Percentiles rank a stretch among this genome's conserved stretches.
phyloP scores from a whole-genome alignment of 2,329 filamentous ascomycete species.

The Diaporthe citri region DNA sequence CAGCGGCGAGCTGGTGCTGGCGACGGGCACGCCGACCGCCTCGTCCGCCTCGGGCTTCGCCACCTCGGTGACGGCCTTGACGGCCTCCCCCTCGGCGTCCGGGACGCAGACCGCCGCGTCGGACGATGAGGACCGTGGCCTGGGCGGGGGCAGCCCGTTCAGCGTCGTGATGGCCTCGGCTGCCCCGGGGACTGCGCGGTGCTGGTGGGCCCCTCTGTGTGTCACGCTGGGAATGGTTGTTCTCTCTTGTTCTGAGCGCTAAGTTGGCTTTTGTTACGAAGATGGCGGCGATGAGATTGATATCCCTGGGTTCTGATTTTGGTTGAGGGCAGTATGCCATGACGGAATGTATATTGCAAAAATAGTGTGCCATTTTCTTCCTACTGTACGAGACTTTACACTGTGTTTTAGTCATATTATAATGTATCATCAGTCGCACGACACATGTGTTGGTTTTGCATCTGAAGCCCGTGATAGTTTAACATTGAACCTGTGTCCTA shows the following conservation, averaged over 20 bases:
- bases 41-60: slow-evolving; percentile 10
- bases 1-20: slow-evolving; percentile 34
- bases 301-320: neutral
- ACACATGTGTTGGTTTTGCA: neutral
- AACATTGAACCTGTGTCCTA: neutral
- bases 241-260: slow-evolving; percentile 11
- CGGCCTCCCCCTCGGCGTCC: neutral
- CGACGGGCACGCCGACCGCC: slow-evolving; percentile 21
- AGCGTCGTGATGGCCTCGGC: slow-evolving; percentile 9
- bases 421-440: slow-evolving; percentile 11
- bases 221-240: neutral
- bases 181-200: neutral
- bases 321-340: neutral
- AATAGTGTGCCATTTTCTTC: neutral
- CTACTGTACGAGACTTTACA: slow-evolving; percentile 3
- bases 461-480: neutral
- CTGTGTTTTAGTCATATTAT: slow-evolving; percentile 14
- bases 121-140: neutral
- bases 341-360: slow-evolving; percentile 1
- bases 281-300: neutral
- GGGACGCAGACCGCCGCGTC: neutral
- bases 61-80: slow-evolving; percentile 24
- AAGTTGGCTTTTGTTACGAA: neutral
- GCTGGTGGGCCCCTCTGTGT: neutral
- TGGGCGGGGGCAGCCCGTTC: slow-evolving; percentile 37